phyloP scores from a whole-genome alignment of 139 green algal species.

The Chlamydomonas sphaeroides region DNA sequence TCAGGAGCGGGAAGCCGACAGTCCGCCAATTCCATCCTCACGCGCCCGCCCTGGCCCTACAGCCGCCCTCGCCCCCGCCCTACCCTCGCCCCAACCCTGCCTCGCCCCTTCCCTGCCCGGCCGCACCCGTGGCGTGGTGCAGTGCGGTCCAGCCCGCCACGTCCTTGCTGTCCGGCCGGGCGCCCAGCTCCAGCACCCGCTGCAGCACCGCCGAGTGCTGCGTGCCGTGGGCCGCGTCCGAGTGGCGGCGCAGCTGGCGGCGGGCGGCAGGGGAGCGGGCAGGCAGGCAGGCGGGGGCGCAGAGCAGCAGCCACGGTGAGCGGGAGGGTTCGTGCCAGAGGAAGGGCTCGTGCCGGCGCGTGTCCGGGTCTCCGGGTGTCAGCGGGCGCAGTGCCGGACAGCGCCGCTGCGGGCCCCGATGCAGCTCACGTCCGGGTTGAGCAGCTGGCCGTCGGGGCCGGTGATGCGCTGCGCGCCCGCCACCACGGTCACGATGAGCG shows the following conservation, averaged over 20 bases:
- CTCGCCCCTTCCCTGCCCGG: no score
- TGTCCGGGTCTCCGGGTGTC: no score
- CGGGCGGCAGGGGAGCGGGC: no score
- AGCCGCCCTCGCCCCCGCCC: no score
- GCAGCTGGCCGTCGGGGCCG: neutral
- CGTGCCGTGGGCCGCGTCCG: neutral
- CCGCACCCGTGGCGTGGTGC: neutral
- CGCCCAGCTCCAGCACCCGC: constrained; percentile 5
- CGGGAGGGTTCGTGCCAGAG: neutral
- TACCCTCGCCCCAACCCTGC: no score
- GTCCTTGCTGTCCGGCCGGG: constrained; percentile 6
- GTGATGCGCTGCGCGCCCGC: constrained; percentile 11
- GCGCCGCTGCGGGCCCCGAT: no score
- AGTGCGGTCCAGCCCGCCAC: constrained; percentile 18
- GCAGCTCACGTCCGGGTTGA: neutral
- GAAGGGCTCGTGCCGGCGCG: neutral
- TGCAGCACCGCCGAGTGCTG: neutral
- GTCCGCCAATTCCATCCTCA: no score
- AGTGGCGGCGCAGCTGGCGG: no score
- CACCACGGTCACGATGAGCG: neutral
- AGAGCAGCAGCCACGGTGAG: neutral
- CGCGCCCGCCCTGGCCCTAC: no score
- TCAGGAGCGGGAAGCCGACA: no score
- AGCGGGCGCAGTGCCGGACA: no score
- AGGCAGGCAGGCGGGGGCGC: neutral